These are phyloP conservation scores for Boletus bicolor DNA, from an alignment of 768 basidiomycete species.

Conservation along the genomic window DNA sequence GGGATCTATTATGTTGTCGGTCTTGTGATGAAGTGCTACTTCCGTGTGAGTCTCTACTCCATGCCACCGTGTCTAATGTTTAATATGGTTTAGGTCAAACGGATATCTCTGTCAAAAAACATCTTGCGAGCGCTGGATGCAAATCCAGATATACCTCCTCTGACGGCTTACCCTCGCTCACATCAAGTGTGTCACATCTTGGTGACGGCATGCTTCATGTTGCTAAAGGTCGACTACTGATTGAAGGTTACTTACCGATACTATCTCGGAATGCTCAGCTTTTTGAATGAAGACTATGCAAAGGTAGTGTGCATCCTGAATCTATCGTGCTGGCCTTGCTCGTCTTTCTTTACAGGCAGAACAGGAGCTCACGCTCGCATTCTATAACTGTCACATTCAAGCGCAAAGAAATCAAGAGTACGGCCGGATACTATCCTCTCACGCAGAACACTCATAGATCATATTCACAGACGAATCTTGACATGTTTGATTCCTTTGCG, in stretches of 20 bases:
- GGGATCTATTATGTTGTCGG: conserved; percentile 91
- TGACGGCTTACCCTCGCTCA: conserved; percentile 72
- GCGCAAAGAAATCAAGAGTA: conserved; percentile 83
- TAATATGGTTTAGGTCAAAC: conserved; percentile 60
- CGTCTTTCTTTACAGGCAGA: conserved; percentile 56
- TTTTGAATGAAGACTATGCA: conserved; percentile 86
- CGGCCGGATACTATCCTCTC: conserved; percentile 21
- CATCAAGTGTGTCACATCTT: conserved; percentile 62
- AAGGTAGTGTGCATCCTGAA: conserved; percentile 48
- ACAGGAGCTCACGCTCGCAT: conserved; percentile 81
- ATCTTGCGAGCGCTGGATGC: conserved; percentile 86
- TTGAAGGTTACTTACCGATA: conserved; percentile 87
- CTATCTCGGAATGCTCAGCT: conserved; percentile 92
- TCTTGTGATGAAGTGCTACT: conserved; percentile 90
- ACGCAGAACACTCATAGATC: background rate
- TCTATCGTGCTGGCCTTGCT: background rate
- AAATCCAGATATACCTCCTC: conserved; percentile 78
- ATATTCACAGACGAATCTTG: conserved; percentile 68
- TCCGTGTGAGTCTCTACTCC: conserved; percentile 58
- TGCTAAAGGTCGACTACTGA: conserved; percentile 16
- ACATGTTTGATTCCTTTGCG: conserved; percentile 89
- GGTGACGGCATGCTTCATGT: conserved; percentile 2
- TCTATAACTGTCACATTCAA: conserved; percentile 72
- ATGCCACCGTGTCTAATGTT: background rate
- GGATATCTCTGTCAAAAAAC: conserved; percentile 89